Percentiles rank a stretch among this genome's conserved stretches.
Evolutionary conservation across 306 rosid species (phyloP).

Genomic region (Vigna reflexopilosa): DNA sequence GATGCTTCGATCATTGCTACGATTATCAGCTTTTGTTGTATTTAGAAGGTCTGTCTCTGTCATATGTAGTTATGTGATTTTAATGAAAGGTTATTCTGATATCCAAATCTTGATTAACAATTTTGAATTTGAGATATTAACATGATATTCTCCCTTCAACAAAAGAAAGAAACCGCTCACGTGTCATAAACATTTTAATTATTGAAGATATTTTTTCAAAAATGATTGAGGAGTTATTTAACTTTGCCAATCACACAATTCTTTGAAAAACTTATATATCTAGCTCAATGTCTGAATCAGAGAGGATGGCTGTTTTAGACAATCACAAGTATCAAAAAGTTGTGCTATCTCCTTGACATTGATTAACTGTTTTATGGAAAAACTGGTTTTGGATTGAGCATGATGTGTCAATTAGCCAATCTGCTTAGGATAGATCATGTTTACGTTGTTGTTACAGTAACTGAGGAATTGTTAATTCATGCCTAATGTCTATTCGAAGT

Average conservation of each 20-base stretch:
- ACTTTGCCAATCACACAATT: not conserved
- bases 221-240: slow-evolving; percentile 8
- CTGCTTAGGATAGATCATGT: not conserved
- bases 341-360: not conserved
- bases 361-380: not conserved
- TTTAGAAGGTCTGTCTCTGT: slow-evolving; percentile 21
- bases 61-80: slow-evolving; percentile 1
- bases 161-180: not conserved
- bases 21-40: not conserved
- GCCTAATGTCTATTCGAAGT: not conserved
- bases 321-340: not conserved
- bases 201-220: not conserved
- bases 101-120: not conserved
- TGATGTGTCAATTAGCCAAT: not conserved
- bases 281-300: not conserved
- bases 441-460: slow-evolving; percentile 3
- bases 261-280: not conserved
- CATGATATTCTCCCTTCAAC: slow-evolving; percentile 1
- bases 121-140: slow-evolving; percentile 21
- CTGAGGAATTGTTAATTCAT: not conserved
- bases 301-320: not conserved
- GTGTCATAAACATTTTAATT: not conserved
- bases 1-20: slow-evolving; percentile 13
- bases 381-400: not conserved
- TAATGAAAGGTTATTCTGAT: slow-evolving; percentile 15